Conservation (phyloP, 257 asterid genomes). For the Nicotiana otophora region DNA sequence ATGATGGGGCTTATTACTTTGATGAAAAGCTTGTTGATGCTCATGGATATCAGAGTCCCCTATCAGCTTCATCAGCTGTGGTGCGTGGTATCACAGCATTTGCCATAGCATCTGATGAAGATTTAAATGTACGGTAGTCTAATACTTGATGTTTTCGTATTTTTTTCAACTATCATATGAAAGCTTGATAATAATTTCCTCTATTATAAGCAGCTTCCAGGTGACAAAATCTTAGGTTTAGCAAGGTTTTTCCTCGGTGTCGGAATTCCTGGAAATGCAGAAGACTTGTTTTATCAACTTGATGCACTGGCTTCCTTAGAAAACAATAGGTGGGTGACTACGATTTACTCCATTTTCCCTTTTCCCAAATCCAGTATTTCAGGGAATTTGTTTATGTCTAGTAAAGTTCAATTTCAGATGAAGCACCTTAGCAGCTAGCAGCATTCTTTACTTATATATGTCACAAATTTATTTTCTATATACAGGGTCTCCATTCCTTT, state of each 20-base stretch:
- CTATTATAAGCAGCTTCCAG: constrained; percentile 66
- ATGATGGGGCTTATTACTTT: constrained; percentile 85
- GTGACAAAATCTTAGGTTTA: constrained; percentile 76
- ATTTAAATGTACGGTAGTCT: constrained; percentile 46
- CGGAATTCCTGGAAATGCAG: constrained; percentile 77
- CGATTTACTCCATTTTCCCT: not conserved
- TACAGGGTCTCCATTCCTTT: constrained; percentile 78
- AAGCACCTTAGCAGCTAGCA: not conserved
- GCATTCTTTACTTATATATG: not conserved
- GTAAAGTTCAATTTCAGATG: not conserved
- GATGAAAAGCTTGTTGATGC: constrained; percentile 81
- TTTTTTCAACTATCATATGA: not conserved
- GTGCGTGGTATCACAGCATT: constrained; percentile 79
- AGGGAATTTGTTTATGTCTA: not conserved
- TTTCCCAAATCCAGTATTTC: not conserved
- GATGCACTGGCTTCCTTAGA: constrained; percentile 78
- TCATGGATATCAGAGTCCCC: constrained; percentile 67
- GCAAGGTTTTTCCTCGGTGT: constrained; percentile 81
- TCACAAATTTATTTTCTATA: constrained; percentile 16
- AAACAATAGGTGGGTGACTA: constrained; percentile 45
- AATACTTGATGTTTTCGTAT: not conserved
- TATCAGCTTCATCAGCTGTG: constrained; percentile 78
- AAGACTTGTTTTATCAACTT: constrained; percentile 77
- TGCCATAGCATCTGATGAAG: constrained; percentile 57
- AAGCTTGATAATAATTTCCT: constrained; percentile 1